Evolutionary conservation across 2,329 filamentous ascomycete genomes (phyloP), one percentile per base, ranked within the genome.

Genomic region (Pseudogymnoascus sp.): DNA sequence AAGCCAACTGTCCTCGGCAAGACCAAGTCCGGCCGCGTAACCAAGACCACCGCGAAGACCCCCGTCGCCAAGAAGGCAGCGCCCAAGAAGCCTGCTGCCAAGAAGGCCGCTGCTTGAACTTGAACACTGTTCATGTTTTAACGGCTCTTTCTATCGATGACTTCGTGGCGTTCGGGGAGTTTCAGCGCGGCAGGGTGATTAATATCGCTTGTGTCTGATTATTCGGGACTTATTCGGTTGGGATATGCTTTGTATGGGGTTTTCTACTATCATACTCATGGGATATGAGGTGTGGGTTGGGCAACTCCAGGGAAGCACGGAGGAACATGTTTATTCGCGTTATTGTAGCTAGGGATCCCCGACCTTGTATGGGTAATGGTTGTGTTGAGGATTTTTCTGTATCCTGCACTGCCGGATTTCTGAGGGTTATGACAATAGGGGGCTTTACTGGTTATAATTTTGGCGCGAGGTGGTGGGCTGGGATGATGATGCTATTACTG

Each of bases 21-120:
- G 80, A 90, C 87, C 74, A 89, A 89, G 80, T 88, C 86, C 40
- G 87, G 87, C 50, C 85, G 87, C 66, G 84, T 89, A 68, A 87
- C 83, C 72, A 90, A 89, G 59, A 73, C 89, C 68, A 86, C 82
- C 70, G 87, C 88, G 4, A 71, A 71, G 68, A 74, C 76, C 47
- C 75, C 76, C 38, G 75, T 78, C 47, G 79, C 80, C 59, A 75
- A 77, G 65, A 82, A 82, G 74, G 77, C 76, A 69, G 73, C 75
- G 14, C 66, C 74, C 14, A 67, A 75, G 31, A 78, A 77, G 70
- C 10, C 42, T 2, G 64, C 64, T 40, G 65, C 72, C 2, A 74
- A 73, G 71, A 74, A 73, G 65, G 50, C 66, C 18, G 60, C 64
- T 42, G 40, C 61, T 33, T 56, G 50, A 56, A 56, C 50, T 21